Percentiles rank a stretch among this genome's conserved stretches.
These are phyloP conservation scores for Anthoceros angustus DNA, from an alignment of 225 moss, liverwort and hornwort genomes.

Conservation along the genomic window DNA sequence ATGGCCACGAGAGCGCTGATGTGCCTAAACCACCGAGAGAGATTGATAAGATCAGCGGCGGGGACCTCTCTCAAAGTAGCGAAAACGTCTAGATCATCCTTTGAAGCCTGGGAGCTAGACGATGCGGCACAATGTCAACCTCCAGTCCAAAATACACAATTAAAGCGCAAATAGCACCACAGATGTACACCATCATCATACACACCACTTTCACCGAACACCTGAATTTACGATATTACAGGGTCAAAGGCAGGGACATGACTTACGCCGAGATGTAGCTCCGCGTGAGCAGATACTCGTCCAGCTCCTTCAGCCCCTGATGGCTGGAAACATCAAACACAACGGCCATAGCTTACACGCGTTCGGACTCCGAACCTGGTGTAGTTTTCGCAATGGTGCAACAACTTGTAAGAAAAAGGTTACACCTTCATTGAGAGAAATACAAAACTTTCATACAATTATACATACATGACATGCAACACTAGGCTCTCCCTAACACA, in stretches of 20 bases:
- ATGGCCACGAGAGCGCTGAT: conserved; percentile 50
- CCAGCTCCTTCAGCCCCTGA: conserved; percentile 12
- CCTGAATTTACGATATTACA: background rate
- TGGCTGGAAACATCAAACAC: conserved; percentile 9
- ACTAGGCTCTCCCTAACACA: too few relatives aligned
- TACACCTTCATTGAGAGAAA: too few relatives aligned
- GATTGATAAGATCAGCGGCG: conserved; percentile 36
- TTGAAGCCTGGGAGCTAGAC: conserved; percentile 47
- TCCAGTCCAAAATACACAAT: background rate
- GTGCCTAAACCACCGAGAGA: conserved; percentile 60
- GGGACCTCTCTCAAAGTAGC: conserved; percentile 29
- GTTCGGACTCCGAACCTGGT: too few relatives aligned
- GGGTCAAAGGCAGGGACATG: too few relatives aligned
- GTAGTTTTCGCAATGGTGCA: too few relatives aligned
- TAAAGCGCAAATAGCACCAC: background rate
- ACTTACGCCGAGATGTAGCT: conserved; percentile 18
- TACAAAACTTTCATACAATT: too few relatives aligned
- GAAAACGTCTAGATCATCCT: conserved; percentile 52
- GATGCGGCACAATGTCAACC: background rate
- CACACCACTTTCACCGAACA: background rate
- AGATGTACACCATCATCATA: background rate
- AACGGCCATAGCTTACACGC: conserved; percentile 16
- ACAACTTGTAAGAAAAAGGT: too few relatives aligned
- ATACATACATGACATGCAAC: too few relatives aligned
- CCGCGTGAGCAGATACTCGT: conserved; percentile 17